Evolutionary conservation across 257 asterid species (phyloP), one percentile per base, ranked within the genome.

Genomic region (Solanum chmielewskii): DNA sequence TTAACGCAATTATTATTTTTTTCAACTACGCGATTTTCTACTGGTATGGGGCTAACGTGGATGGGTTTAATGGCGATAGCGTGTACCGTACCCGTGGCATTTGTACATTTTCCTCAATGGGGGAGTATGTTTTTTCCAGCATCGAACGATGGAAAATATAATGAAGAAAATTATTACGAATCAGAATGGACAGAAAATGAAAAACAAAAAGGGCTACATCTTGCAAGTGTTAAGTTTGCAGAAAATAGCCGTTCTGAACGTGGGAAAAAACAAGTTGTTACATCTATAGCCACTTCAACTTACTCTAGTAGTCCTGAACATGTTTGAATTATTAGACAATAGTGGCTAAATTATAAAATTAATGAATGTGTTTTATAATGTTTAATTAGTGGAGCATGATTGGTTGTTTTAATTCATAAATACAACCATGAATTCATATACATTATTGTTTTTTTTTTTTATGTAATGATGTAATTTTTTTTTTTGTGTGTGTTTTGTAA

Each of bases 1-100:
- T 35, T 92, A 18, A 90, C 93, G 0, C 94, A 92, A 69, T 85
- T 92, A 3, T 70, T 92, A 1, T 92, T 92, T 60, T 92, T 90
- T 87, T 80, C 94, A 9, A 90, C 83, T 25, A 47, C 92, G 0
- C 69, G 41, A 3, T 73, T 86, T 73, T 77, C 91, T 7, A 92
- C 94, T 0, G 87, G 86, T 11, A 78, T 56, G 27, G 93, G 91
- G 66, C 88, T 91, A 7, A 52, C 84, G 1, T 80, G 86, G 39
- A 92, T 92, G 93, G 88, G 90, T n/a, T 33, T 85, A 16, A 68
- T 88, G 87, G 66, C 75, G 4, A 64, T 88, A 1, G 83, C 4
- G 7, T 87, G 86, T 85, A 82, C 89, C 1, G 0, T 87, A 66
- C 89, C 89, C 2, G 89, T 87, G n/a, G 71, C 83, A 13, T 81